Evolutionary conservation across 768 basidiomycete species (phyloP).

Genomic region (Hysterangium stoloniferum): DNA sequence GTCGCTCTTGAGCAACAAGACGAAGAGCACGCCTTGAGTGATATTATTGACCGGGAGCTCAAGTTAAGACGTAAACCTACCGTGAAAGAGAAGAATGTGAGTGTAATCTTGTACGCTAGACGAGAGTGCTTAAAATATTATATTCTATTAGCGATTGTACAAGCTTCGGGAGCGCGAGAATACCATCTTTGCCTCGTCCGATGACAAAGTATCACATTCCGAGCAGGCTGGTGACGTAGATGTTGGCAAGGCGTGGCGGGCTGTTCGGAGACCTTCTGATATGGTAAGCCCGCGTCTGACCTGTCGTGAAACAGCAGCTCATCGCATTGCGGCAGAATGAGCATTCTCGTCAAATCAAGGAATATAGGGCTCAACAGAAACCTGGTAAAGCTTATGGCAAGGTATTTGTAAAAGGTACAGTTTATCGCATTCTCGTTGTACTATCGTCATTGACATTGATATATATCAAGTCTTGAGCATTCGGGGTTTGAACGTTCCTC

Average conservation of each 20-base stretch:
- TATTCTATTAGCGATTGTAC: slow-evolving; percentile 50
- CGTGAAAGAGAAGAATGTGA: slow-evolving; percentile 8
- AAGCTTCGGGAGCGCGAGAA: slow-evolving; percentile 68
- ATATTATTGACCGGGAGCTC: slow-evolving; percentile 69
- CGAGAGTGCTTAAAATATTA: slow-evolving; percentile 14
- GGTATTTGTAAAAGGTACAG: slow-evolving; percentile 91
- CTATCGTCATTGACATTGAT: slow-evolving; percentile 11
- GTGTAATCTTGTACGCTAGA: neutral
- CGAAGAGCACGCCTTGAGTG: slow-evolving; percentile 49
- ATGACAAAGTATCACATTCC: slow-evolving; percentile 64
- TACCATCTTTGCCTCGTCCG: slow-evolving; percentile 67
- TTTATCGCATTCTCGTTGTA: slow-evolving; percentile 15
- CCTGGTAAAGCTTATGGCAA: slow-evolving; percentile 81
- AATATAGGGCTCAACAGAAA: slow-evolving; percentile 70
- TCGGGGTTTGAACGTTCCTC: slow-evolving; percentile 63
- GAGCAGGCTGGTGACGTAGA: slow-evolving; percentile 76
- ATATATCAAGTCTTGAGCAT: slow-evolving; percentile 60
- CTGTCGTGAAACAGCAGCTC: slow-evolving; percentile 9
- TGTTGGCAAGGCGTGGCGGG: slow-evolving; percentile 75
- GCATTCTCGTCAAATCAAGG: slow-evolving; percentile 83
- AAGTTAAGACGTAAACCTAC: slow-evolving; percentile 25
- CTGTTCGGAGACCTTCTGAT: slow-evolving; percentile 84
- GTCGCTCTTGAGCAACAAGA: slow-evolving; percentile 28
- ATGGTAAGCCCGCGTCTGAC: slow-evolving; percentile 51
- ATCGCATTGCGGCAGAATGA: slow-evolving; percentile 64